Evolutionary conservation across 192 early-diverging fungal genomes (phyloP).

Genomic region (Allomyces javanicus): DNA sequence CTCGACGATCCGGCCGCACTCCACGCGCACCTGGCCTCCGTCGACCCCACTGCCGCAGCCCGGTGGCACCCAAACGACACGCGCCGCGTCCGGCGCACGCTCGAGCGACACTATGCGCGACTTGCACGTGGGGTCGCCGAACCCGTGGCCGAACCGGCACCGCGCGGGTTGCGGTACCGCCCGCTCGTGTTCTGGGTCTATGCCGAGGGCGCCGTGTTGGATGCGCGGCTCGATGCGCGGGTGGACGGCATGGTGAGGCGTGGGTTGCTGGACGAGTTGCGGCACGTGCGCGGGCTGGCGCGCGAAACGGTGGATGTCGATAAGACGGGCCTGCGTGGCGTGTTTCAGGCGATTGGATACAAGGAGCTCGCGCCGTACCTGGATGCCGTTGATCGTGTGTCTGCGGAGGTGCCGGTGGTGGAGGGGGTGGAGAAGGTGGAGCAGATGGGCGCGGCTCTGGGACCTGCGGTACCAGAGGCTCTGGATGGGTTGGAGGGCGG

Average conservation of each 20-base stretch:
- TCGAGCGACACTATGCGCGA: constrained; percentile 21
- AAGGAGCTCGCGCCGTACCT: constrained; percentile 73
- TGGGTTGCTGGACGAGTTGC: constrained; percentile 34
- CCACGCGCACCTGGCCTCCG: constrained; percentile 38
- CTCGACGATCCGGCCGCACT: constrained; percentile 26
- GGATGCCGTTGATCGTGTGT: constrained; percentile 10
- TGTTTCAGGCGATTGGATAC: constrained; percentile 41
- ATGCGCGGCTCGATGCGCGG: constrained; percentile 59
- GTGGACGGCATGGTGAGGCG: constrained; percentile 69
- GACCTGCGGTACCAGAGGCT: not conserved
- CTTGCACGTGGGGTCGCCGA: constrained; percentile 7
- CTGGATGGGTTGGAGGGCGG: not conserved
- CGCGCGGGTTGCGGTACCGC: constrained; percentile 45
- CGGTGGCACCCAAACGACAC: constrained; percentile 78
- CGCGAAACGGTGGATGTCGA: constrained; percentile 3
- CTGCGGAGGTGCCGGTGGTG: not conserved
- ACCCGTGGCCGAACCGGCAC: constrained; percentile 55
- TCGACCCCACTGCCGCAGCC: constrained; percentile 72
- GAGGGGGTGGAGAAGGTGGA: not conserved
- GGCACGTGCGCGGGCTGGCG: constrained; percentile 20
- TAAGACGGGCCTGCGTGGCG: constrained; percentile 5
- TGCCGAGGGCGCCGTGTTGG: constrained; percentile 38
- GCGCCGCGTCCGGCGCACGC: constrained; percentile 63
- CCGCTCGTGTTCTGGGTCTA: constrained; percentile 79
- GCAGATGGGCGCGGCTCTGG: constrained; percentile 6